Evolutionary conservation across 1,139 yeast species (phyloP).

Genomic region (Candida pseudoviswanathii): DNA sequence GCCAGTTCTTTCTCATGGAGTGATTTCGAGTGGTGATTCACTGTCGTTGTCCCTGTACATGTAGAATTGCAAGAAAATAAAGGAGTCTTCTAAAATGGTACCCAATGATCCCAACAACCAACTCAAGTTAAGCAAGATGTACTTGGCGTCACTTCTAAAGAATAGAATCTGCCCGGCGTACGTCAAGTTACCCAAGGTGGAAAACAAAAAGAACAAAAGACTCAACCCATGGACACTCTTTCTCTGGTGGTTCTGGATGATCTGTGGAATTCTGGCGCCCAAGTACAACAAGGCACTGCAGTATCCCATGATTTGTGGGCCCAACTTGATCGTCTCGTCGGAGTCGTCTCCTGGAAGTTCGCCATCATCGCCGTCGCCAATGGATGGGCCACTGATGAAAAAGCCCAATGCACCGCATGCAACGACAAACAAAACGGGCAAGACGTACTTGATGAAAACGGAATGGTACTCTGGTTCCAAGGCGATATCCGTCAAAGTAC

Average conservation of each 20-base stretch:
- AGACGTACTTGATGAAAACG: constrained; percentile 50
- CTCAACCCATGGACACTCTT: constrained; percentile 77
- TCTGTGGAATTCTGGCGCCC: constrained; percentile 81
- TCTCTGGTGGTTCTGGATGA: constrained; percentile 66
- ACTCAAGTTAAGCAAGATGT: constrained; percentile 63
- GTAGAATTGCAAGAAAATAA: constrained; percentile 68
- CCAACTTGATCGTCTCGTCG: constrained; percentile 36
- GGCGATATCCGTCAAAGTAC: constrained; percentile 48
- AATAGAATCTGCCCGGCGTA: constrained; percentile 75
- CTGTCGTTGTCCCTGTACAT: constrained; percentile 44
- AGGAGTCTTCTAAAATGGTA: constrained; percentile 65
- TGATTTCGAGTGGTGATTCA: not conserved
- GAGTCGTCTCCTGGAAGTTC: constrained; percentile 15
- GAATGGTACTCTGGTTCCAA: constrained; percentile 47
- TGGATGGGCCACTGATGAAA: constrained; percentile 32
- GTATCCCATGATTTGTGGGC: constrained; percentile 75
- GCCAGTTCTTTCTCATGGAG: not conserved
- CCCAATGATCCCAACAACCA: constrained; percentile 80
- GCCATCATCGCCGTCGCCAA: constrained; percentile 15
- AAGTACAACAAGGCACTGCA: constrained; percentile 68
- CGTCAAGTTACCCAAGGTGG: constrained; percentile 74
- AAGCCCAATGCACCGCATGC: constrained; percentile 69
- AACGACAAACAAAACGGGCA: constrained; percentile 67
- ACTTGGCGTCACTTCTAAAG: constrained; percentile 61
- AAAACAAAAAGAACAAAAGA: constrained; percentile 70